Evolutionary conservation across 495 filamentous ascomycete species (phyloP).

Genomic region (Daldinia childiae): DNA sequence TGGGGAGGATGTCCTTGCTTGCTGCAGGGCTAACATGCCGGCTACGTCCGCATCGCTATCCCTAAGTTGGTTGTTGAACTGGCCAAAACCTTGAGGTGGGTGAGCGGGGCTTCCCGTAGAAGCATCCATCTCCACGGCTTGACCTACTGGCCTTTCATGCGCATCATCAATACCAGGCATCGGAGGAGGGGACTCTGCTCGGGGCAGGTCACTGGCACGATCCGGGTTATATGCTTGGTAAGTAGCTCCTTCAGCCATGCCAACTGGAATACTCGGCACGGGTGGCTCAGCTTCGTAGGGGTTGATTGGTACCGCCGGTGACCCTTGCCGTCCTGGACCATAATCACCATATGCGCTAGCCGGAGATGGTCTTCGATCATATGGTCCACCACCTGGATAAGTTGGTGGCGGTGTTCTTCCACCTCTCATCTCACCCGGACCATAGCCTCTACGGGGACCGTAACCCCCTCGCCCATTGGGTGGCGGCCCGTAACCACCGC

Average conservation of each 20-base stretch:
- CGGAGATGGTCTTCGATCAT: conserved; percentile 60
- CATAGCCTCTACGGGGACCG: conserved; percentile 65
- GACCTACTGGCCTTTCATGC: conserved; percentile 60
- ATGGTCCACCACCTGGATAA: conserved; percentile 54
- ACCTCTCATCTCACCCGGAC: conserved; percentile 58
- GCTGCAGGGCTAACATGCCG: conserved; percentile 74
- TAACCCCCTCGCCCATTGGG: conserved; percentile 56
- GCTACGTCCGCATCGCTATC: conserved; percentile 75
- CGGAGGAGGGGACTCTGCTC: conserved; percentile 71
- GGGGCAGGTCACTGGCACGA: conserved; percentile 51
- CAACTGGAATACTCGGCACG: conserved; percentile 43
- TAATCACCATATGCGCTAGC: conserved; percentile 53
- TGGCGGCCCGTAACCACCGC: conserved; percentile 51
- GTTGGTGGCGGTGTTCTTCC: conserved; percentile 67
- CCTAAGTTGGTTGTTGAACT: conserved; percentile 60
- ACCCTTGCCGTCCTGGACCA: conserved; percentile 46
- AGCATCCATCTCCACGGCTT: conserved; percentile 87
- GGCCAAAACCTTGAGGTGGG: conserved; percentile 53
- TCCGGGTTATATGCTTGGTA: conserved; percentile 58
- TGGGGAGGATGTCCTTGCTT: conserved; percentile 55
- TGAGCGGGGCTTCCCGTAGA: conserved; percentile 63
- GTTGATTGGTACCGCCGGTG: conserved; percentile 49
- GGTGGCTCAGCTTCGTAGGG: conserved; percentile 50
- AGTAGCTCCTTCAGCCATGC: conserved; percentile 33
- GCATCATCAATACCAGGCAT: conserved; percentile 62